Base-by-base conservation (phyloP, 257 asterid species). In the Ajuga chamaepitys region DNA sequence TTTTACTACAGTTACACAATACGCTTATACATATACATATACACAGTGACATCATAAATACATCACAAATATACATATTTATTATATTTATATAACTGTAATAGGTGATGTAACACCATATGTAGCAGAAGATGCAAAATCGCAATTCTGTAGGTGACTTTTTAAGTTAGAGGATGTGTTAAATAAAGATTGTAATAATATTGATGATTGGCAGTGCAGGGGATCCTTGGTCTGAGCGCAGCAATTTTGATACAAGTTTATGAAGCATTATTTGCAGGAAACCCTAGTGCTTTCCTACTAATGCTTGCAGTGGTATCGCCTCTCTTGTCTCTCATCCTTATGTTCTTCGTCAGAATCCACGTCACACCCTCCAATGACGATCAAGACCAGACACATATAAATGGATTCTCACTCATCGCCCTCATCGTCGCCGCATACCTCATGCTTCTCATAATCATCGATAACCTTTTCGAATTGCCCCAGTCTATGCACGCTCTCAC, bases 141-240 rank as follows among this genome's bases (percentile, higher is more conserved):
- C n/a, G n/a, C n/a, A n/a, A n/a, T 13, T 54, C 18, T n/a, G n/a
- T n/a, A n/a, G n/a, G n/a, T n/a, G n/a, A n/a, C n/a, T n/a, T n/a
- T n/a, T n/a, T n/a, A n/a, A n/a, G n/a, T n/a, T n/a, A n/a, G n/a
- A n/a, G n/a, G n/a, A n/a, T n/a, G n/a, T n/a, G n/a, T n/a, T n/a
- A n/a, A n/a, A n/a, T n/a, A n/a, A n/a, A n/a, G n/a, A n/a, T 28
- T 28, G 5, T 28, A 5, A 28, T 28, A 28, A 2, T 30, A 30
- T 30, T 30, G n/a, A n/a, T 30, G 5, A 3, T 30, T 30, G 37
- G 4, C 54, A 66, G 50, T 72, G 60, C 85, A 86, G 99, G 99
- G 99, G 13, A 89, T 84, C 69, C 95, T 93, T 64, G 97, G 97
- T 3, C 77, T 93, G 69, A 89, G 99, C 73, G 99, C 97, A 64